Conservation (phyloP, 495 filamentous ascomycete species). For the Lichina pygmaea region DNA sequence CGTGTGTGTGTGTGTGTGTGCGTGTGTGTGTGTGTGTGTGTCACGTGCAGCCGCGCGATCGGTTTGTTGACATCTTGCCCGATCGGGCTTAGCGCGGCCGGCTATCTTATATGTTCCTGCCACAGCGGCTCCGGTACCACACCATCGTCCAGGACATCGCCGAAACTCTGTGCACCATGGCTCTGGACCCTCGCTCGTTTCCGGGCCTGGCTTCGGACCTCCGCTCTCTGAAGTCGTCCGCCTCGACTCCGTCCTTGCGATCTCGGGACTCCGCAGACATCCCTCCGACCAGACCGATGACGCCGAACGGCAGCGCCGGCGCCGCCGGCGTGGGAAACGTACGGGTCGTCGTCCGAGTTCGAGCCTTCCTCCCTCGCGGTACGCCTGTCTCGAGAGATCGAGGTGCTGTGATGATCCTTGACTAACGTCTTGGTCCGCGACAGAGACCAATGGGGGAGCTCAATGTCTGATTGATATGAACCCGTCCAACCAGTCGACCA, state of each 20-base stretch:
- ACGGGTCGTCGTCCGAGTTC: conserved; percentile 74
- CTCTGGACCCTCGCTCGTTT: conserved; percentile 28
- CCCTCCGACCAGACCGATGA: conserved; percentile 4
- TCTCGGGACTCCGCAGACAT: conserved; percentile 36
- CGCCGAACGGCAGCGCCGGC: conserved; percentile 1
- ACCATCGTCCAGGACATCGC: conserved; percentile 8
- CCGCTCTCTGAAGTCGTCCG: conserved; percentile 21
- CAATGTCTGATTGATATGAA: conserved; percentile 80
- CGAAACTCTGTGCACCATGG: conserved; percentile 19
- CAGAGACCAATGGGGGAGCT: conserved; percentile 58
- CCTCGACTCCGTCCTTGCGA: conserved; percentile 36
- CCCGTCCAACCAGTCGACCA: conserved; percentile 55
- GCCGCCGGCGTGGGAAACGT: conserved; percentile 57
- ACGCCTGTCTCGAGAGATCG: neutral
- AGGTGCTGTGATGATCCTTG: conserved; percentile 1
- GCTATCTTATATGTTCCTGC: neutral
- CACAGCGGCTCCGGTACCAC: conserved; percentile 18
- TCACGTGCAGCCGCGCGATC: too few relatives aligned
- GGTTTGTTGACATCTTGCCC: too few relatives aligned
- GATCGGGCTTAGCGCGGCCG: too few relatives aligned
- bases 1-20: too few relatives aligned
- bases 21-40: too few relatives aligned
- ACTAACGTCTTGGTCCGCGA: neutral
- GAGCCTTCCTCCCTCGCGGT: conserved; percentile 71
- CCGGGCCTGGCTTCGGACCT: conserved; percentile 17